phyloP scores from a whole-genome alignment of 2,329 filamentous ascomycete species.

The Colletotrichum scovillei region DNA sequence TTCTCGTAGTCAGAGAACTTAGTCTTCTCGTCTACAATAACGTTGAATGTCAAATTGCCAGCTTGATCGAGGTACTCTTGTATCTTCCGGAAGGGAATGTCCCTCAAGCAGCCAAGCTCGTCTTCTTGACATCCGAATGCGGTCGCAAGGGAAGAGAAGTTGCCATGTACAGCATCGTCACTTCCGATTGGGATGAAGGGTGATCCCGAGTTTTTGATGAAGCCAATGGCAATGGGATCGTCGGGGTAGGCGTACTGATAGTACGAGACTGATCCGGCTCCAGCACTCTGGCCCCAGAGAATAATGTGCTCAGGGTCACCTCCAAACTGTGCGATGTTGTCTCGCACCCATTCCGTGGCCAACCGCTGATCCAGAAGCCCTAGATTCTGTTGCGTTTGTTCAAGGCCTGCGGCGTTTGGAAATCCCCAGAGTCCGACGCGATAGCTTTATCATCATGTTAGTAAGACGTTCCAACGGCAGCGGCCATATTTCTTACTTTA shows the following conservation, averaged over 20 bases:
- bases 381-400: background rate
- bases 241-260: background rate
- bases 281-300: background rate
- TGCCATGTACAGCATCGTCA: background rate
- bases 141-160: background rate
- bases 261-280: background rate
- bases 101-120: background rate
- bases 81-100: background rate
- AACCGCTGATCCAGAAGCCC: background rate
- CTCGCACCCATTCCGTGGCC: background rate
- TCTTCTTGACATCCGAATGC: background rate
- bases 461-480: background rate
- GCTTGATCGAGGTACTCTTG: background rate
- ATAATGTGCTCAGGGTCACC: background rate
- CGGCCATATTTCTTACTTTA: background rate
- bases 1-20: background rate
- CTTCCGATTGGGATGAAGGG: background rate
- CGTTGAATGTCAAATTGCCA: background rate
- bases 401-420: background rate
- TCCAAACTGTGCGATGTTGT: background rate
- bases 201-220: background rate
- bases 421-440: background rate
- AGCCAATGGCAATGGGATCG: background rate
- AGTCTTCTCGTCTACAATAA: background rate
- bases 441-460: background rate